Evolutionary conservation across 306 rosid species (phyloP).

Genomic region (Cajanus cajan): DNA sequence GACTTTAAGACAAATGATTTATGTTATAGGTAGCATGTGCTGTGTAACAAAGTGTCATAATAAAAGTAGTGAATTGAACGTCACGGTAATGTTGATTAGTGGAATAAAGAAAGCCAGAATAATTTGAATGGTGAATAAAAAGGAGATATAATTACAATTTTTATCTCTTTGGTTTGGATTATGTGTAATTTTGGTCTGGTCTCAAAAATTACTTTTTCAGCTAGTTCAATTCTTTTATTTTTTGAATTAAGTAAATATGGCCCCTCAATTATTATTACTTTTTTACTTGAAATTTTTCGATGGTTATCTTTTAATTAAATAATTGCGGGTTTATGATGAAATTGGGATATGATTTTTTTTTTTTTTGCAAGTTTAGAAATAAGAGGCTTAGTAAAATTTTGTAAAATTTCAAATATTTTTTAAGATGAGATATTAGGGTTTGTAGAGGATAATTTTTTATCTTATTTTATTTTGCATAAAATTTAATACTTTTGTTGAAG

Average conservation of each 20-base stretch:
- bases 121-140: constrained; percentile 2
- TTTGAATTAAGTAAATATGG: not conserved
- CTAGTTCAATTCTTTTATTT: not conserved
- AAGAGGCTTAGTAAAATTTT: no score
- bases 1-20: not conserved
- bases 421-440: no score
- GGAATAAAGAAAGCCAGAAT: not conserved
- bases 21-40: not conserved
- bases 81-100: not conserved
- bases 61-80: not conserved
- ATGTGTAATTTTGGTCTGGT: not conserved
- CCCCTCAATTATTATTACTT: no score
- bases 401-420: no score
- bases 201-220: not conserved
- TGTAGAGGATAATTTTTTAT: no score
- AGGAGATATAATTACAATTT: not conserved
- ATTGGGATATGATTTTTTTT: no score
- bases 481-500: no score
- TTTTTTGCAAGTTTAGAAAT: no score
- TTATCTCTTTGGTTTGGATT: not conserved
- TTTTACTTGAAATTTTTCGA: no score
- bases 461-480: no score
- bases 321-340: no score
- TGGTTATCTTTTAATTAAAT: no score
- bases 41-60: not conserved